Evolutionary conservation across 495 filamentous ascomycete genomes (phyloP).

Genomic region (Aspergillus taichungensis): DNA sequence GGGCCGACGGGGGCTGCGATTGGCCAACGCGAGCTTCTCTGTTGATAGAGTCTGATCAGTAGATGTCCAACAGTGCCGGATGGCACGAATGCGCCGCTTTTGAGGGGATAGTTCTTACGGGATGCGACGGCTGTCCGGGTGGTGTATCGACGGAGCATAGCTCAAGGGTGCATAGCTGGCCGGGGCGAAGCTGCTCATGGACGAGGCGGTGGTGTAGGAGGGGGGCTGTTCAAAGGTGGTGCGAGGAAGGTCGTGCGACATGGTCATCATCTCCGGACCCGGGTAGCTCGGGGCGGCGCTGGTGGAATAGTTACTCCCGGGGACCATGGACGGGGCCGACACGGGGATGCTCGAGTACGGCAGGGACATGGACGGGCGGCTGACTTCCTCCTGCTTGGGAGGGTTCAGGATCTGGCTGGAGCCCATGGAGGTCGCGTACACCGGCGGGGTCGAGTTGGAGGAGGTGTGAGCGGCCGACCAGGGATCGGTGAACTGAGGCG

Average conservation of each 20-base stretch:
- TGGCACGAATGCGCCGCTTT: too few species aligned
- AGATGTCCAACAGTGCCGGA: background rate
- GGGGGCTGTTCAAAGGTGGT: constrained; percentile 48
- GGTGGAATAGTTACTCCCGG: constrained; percentile 63
- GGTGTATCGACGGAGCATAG: constrained; percentile 51
- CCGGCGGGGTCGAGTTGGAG: constrained; percentile 44
- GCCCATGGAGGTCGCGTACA: constrained; percentile 51
- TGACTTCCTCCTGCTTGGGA: constrained; percentile 47
- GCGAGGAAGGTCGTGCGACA: constrained; percentile 58
- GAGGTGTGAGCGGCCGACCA: constrained; percentile 60
- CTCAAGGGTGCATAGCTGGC: constrained; percentile 42
- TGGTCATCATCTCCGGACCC: constrained; percentile 61
- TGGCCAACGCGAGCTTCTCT: constrained; percentile 53
- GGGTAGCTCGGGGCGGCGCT: constrained; percentile 38
- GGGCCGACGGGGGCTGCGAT: constrained; percentile 24
- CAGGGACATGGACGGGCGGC: constrained; percentile 58
- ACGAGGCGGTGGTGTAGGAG: constrained; percentile 58
- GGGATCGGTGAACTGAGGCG: constrained; percentile 88
- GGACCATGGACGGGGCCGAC: constrained; percentile 57
- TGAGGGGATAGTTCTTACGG: constrained; percentile 60
- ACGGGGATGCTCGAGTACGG: constrained; percentile 66
- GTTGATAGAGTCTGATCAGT: constrained; percentile 4
- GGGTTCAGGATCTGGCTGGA: constrained; percentile 47
- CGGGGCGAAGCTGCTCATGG: constrained; percentile 57
- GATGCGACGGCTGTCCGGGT: constrained; percentile 62